A percentile compares a stretch with the other conserved stretches of the same genome.
Conservation (phyloP, 192 early-diverging fungal genomes). For the Coemansia sp. region DNA sequence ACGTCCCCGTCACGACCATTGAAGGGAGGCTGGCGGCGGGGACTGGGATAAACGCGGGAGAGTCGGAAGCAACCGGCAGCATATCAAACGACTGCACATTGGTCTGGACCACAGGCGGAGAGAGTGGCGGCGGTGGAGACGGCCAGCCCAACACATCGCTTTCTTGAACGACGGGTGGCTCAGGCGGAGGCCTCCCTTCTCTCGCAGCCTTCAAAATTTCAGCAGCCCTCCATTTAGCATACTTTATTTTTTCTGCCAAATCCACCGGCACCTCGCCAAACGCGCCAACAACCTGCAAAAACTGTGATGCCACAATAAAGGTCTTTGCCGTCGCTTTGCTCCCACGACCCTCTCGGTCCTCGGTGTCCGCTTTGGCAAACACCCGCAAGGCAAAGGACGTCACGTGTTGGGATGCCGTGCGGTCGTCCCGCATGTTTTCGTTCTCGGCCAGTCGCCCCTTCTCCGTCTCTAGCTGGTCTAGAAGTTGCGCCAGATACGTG, state of each 20-base stretch:
- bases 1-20: neutral
- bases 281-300: conserved; percentile 79
- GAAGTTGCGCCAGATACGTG: conserved; percentile 60
- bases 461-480: conserved; percentile 80
- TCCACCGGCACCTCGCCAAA: conserved; percentile 77
- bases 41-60: conserved; percentile 34
- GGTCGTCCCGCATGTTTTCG: conserved; percentile 73
- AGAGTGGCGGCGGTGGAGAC: conserved; percentile 13
- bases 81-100: neutral
- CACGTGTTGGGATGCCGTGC: conserved; percentile 74
- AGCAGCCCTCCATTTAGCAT: conserved; percentile 93
- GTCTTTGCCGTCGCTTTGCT: conserved; percentile 84
- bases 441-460: conserved; percentile 62
- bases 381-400: conserved; percentile 88
- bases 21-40: conserved; percentile 28
- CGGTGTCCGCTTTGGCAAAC: conserved; percentile 87
- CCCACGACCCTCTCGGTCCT: conserved; percentile 78
- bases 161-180: neutral
- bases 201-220: conserved; percentile 90
- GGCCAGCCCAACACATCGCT: conserved; percentile 32
- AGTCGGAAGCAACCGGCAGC: neutral
- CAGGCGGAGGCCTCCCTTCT: conserved; percentile 72
- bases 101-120: neutral
- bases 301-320: conserved; percentile 85
- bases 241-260: conserved; percentile 81